Evolutionary conservation across 2,329 filamentous ascomycete genomes (phyloP).

Genomic region (Lomentospora prolificans): DNA sequence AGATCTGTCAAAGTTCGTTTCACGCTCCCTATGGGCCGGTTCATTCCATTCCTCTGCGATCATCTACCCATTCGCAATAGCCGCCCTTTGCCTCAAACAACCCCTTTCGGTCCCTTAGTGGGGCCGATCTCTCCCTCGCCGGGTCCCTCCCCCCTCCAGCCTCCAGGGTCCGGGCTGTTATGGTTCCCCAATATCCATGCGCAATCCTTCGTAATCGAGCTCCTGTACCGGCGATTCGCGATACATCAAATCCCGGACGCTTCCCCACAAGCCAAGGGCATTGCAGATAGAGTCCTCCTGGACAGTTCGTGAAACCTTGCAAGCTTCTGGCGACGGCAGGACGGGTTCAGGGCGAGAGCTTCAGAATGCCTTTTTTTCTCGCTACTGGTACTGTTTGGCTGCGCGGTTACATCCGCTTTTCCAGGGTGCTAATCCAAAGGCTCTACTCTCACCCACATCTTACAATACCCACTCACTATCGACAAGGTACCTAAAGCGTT

Average conservation of each 20-base stretch:
- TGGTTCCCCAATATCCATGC: background rate
- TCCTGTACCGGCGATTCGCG: no score
- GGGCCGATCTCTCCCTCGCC: background rate
- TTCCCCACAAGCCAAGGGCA: background rate
- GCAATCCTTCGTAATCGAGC: background rate
- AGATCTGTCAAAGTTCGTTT: constrained; percentile 3
- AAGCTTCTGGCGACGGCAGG: no score
- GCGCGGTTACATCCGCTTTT: no score
- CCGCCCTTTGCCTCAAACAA: background rate
- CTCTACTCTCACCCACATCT: no score
- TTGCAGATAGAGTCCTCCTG: background rate
- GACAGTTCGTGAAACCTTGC: no score
- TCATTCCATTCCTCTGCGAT: background rate
- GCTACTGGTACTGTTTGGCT: no score
- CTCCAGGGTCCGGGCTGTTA: background rate
- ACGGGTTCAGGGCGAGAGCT: no score
- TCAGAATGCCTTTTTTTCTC: no score
- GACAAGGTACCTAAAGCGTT: no score
- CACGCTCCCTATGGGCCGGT: constrained; percentile 3
- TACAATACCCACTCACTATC: no score
- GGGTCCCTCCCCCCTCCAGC: background rate
- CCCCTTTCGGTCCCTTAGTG: background rate
- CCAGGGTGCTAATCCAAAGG: no score
- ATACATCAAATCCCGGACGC: background rate
- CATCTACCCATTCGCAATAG: constrained; percentile 7